Conservation (phyloP, 192 early-diverging fungal species). For the Rhizophagus clarus region DNA sequence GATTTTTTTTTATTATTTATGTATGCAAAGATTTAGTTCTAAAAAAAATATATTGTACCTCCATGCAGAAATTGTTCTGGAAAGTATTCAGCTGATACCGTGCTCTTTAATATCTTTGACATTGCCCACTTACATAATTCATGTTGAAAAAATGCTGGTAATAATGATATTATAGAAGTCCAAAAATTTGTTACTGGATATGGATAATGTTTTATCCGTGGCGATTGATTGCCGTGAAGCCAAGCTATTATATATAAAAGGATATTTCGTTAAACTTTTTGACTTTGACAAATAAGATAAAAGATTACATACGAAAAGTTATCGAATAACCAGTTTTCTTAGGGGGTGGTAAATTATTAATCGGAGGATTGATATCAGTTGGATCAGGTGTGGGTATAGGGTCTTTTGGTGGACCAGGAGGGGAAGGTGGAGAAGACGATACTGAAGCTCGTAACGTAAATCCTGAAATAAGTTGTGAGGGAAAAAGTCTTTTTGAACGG, state of each 20-base stretch:
- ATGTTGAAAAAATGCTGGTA: slow-evolving; percentile 36
- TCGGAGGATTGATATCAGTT: background rate
- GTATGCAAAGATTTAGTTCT: background rate
- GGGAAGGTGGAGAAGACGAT: background rate
- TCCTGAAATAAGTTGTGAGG: background rate
- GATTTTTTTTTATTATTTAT: background rate
- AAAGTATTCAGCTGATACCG: slow-evolving; percentile 36
- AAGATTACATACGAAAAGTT: slow-evolving; percentile 24
- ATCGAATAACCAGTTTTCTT: background rate
- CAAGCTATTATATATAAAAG: slow-evolving; percentile 5
- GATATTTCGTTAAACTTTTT: background rate
- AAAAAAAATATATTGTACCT: slow-evolving; percentile 27
- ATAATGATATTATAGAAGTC: slow-evolving; percentile 31
- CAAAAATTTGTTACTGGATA: slow-evolving; percentile 26
- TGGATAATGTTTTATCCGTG: slow-evolving; percentile 43
- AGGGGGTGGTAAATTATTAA: slow-evolving; percentile 4
- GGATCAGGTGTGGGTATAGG: slow-evolving; percentile 7
- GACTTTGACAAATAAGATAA: background rate
- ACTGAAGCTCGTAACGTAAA: background rate
- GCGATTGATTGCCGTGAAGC: slow-evolving; percentile 22
- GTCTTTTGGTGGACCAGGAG: slow-evolving; percentile 8
- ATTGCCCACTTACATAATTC: slow-evolving; percentile 32
- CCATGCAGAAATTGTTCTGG: slow-evolving; percentile 45
- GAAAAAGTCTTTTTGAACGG: slow-evolving; percentile 17
- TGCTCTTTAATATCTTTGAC: slow-evolving; percentile 25